Evolutionary conservation across 1,139 yeast species (phyloP), one percentile per base, ranked within the genome.

Genomic region (Hemisphaericaspora subhashii): DNA sequence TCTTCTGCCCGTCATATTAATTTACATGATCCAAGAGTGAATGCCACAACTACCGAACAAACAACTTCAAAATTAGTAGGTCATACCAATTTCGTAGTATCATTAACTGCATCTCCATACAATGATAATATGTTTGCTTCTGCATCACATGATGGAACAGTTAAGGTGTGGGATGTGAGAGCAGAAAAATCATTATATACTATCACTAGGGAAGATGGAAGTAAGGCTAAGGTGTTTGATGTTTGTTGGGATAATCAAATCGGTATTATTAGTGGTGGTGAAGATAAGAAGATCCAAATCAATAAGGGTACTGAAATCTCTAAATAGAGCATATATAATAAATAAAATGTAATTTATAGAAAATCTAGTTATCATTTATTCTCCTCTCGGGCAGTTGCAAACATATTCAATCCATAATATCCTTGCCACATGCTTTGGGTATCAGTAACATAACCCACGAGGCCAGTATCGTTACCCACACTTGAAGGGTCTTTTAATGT

Each of bases 1-100:
- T 89, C 97, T 3, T 85, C 96, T 11, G 97, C 97, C 14, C 86
- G 98, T 64, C 98, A 90, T 62, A 89, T 92, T 51, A 84, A 89
- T 45, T 71, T 90, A 47, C 95, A 88, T 58, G 99, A 92, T 61
- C 98, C 98, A 39, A 77, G 98, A 60, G 58, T 64, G 36, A 47
- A 55, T 26, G 60, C 53, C 39, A 68, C 49, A 11, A 68, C 67
- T 6, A 57, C 69, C 9, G 72, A 67, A 42, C 66, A 75, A 11
- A 69, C 78, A 5, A 66, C 75, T 16, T 60, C 65, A 24, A 94
- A 90, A 58, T 73, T 92, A 41, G 72, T 81, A 33, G 98, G 99
- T 8, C 99, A 92, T 63, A 79, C 86, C 35, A 90, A 90, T 64
- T 89, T 92, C 58, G 98, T 92, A 26, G 94, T 85, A 16, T 77